Evolutionary conservation across 2,329 filamentous ascomycete species (phyloP), one percentile per base, ranked within the genome.

Genomic region (Fonsecaea monophora): DNA sequence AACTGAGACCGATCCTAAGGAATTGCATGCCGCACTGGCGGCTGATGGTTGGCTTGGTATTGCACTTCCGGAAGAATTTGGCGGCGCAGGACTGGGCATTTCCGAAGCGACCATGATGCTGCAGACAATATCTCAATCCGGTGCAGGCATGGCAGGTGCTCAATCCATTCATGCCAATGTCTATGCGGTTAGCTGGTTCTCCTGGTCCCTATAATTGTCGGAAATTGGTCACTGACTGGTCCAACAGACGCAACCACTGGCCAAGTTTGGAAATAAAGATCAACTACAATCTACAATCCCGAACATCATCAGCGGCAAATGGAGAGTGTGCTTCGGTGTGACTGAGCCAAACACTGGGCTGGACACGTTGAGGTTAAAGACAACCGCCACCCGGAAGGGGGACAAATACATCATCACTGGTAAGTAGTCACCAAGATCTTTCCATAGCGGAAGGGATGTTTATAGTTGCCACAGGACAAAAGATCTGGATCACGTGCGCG

Each of bases 401-500:
- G 81, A 85, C 13, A 83, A 81, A 3, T 96, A 94, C 75, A 82
- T 79, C 1, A 83, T 96, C 10, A 68, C 55, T 10, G 69, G 69
- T 60, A 59, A 60, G 63, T 61, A 12, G 53, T 25, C 15, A 9
- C 34, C 32, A 13, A 37, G 18, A 18, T 32, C 2, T 55, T 45
- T 30, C 5, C 32, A 12, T 30, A 25, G 15, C 21, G 2, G 32
- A 7, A n/a, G 7, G 18, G 7, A 38, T 42, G 55, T 40, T 67
- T n/a, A 63, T 25, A 25, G 48, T 15, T n/a, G 9, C 15, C n/a
- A 32, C 32, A 68, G 67, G 67, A 0, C 91, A 94, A 75, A 96
- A 96, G 80, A 94, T 94, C 62, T 96, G 92, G 92, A 96, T 95
- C 62, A 92, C 91, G 0, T 94, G 88, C 61, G 92, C 92, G 0